A percentile compares a stretch with the other conserved stretches of the same genome.
Conservation (phyloP, 371 early-diverging fungal species). For the Mucor saturninus region DNA sequence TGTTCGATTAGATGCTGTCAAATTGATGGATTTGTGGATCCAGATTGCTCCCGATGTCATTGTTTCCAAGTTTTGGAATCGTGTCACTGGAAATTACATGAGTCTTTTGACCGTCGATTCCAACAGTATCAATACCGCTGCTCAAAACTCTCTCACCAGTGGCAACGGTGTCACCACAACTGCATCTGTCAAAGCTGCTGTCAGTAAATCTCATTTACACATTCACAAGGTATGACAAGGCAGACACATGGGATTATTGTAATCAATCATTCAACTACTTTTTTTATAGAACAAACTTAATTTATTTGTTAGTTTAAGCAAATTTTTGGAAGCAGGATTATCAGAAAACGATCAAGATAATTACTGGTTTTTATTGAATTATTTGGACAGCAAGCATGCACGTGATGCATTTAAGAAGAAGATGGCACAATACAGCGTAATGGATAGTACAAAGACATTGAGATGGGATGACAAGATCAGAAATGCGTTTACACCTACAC, state of each 20-base stretch:
- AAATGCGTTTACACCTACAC: constrained; percentile 23
- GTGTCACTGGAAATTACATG: constrained; percentile 53
- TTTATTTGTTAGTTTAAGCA: constrained; percentile 40
- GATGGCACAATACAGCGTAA: constrained; percentile 18
- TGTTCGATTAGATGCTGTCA: constrained; percentile 80
- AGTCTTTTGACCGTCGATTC: constrained; percentile 48
- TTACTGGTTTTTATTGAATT: constrained; percentile 61
- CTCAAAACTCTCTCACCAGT: not conserved
- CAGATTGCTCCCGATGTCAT: constrained; percentile 65
- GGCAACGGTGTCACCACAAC: constrained; percentile 11
- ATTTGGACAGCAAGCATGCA: constrained; percentile 50
- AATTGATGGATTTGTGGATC: constrained; percentile 78
- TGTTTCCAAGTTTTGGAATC: constrained; percentile 64
- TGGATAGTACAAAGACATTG: constrained; percentile 16
- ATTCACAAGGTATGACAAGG: constrained; percentile 45
- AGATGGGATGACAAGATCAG: constrained; percentile 19
- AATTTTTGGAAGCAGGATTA: constrained; percentile 52
- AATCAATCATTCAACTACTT: too few relatives aligned
- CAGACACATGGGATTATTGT: too few relatives aligned
- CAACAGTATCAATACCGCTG: constrained; percentile 23
- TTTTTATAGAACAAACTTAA: constrained; percentile 38
- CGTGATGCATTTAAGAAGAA: constrained; percentile 46
- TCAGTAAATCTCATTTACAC: constrained; percentile 48
- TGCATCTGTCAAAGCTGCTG: constrained; percentile 43
- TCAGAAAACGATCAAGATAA: constrained; percentile 31